These are phyloP conservation scores for Termitomyces sp. DNA, from an alignment of 768 basidiomycete genomes.

Conservation along the genomic window DNA sequence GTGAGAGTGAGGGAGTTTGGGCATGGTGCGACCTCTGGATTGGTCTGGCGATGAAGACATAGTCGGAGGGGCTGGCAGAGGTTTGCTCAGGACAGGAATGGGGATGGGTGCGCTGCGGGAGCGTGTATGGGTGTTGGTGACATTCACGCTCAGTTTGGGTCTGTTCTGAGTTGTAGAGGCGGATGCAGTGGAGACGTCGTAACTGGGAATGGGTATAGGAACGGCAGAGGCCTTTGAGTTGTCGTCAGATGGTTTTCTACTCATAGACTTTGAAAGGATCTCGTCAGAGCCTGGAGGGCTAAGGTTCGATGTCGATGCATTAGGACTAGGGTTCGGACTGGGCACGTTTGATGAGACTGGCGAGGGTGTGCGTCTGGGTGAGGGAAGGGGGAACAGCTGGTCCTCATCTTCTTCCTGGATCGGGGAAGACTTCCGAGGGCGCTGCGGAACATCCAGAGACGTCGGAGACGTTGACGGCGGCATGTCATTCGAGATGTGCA, in stretches of 20 bases:
- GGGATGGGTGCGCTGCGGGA: neutral
- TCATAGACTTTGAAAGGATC: slow-evolving; percentile 12
- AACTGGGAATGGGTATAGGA: neutral
- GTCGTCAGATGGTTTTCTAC: slow-evolving; percentile 9
- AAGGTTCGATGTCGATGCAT: slow-evolving; percentile 12
- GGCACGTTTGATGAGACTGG: slow-evolving; percentile 21
- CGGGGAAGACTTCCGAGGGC: slow-evolving; percentile 27
- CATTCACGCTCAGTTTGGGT: neutral
- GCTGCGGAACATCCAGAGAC: slow-evolving; percentile 13
- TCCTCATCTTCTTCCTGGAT: slow-evolving; percentile 56
- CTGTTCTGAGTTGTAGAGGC: neutral
- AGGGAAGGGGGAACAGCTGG: slow-evolving; percentile 56
- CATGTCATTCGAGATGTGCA: slow-evolving; percentile 1
- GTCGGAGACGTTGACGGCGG: slow-evolving; percentile 4
- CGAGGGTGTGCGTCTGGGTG: slow-evolving; percentile 50
- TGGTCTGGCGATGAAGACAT: neutral
- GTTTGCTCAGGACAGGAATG: neutral
- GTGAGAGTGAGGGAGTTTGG: neutral
- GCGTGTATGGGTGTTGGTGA: neutral
- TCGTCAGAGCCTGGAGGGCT: slow-evolving; percentile 9
- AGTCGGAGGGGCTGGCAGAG: neutral
- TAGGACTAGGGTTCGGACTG: slow-evolving; percentile 18
- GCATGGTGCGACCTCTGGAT: neutral
- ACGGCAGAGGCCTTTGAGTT: neutral
- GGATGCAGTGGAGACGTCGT: neutral